A percentile compares a stretch with the other conserved stretches of the same genome.
Conservation (phyloP, 495 filamentous ascomycete genomes). For the Penicillium silybi region DNA sequence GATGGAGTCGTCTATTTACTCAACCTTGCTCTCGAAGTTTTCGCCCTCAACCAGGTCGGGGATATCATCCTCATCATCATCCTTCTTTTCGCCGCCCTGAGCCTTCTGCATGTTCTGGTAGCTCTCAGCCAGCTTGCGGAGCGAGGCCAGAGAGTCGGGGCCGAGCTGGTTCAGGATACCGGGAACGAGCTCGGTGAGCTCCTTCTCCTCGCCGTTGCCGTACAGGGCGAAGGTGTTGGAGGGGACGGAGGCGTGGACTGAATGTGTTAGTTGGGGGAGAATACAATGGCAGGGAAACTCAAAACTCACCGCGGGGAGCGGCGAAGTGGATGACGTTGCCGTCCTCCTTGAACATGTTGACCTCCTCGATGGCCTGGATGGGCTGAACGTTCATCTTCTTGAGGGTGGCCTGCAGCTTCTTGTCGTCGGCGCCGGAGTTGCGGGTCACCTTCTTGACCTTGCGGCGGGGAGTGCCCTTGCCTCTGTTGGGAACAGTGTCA, state of each 20-base stretch:
- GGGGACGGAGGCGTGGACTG: slow-evolving; percentile 94
- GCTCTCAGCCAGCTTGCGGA: slow-evolving; percentile 97
- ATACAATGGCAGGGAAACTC: background rate
- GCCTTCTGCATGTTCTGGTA: slow-evolving; percentile 99
- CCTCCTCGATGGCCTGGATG: slow-evolving; percentile 98
- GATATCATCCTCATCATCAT: slow-evolving; percentile 81
- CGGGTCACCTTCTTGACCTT: slow-evolving; percentile 98
- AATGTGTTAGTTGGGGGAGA: background rate
- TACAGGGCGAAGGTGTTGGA: slow-evolving; percentile 99
- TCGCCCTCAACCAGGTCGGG: slow-evolving; percentile 93
- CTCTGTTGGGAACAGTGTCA: slow-evolving; percentile 50
- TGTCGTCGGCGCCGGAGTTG: slow-evolving; percentile 88
- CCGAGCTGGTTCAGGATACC: slow-evolving; percentile 99
- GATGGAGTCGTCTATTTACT: slow-evolving; percentile 52
- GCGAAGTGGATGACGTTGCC: slow-evolving; percentile 99
- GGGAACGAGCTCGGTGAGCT: slow-evolving; percentile 97
- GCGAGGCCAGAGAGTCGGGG: slow-evolving; percentile 93
- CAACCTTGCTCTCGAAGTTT: slow-evolving; percentile 94
- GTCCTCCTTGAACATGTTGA: slow-evolving; percentile 99
- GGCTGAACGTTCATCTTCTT: slow-evolving; percentile 97
- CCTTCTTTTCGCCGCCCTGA: slow-evolving; percentile 72
- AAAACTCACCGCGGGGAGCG: slow-evolving; percentile 87
- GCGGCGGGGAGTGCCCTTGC: slow-evolving; percentile 96
- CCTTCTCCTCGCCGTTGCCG: slow-evolving; percentile 97
- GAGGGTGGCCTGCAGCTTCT: slow-evolving; percentile 92